Conservation (phyloP, 805 yeast species). For the Kazachstania taianensis region DNA sequence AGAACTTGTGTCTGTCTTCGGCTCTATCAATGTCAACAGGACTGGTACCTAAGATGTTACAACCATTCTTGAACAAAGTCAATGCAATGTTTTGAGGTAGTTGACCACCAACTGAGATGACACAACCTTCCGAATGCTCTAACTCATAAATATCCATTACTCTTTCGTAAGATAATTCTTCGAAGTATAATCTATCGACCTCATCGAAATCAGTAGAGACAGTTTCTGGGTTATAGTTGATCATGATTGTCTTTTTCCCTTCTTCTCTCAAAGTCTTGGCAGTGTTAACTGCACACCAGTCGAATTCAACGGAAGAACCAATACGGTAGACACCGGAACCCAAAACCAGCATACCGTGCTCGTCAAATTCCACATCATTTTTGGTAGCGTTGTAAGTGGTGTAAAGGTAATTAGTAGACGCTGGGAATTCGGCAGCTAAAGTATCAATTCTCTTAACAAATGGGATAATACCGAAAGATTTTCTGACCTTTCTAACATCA, state of each 20-base stretch:
- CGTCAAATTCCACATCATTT: constrained; percentile 77
- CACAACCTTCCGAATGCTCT: constrained; percentile 82
- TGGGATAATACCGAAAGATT: constrained; percentile 71
- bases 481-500: constrained; percentile 75
- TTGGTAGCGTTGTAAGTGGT: constrained; percentile 89
- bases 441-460: constrained; percentile 96
- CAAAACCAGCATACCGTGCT: constrained; percentile 84
- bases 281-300: constrained; percentile 98
- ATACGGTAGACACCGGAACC: constrained; percentile 99
- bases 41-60: constrained; percentile 84
- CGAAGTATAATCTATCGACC: constrained; percentile 94
- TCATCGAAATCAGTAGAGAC: constrained; percentile 98
- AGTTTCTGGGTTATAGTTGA: constrained; percentile 96
- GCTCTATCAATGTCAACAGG: constrained; percentile 95
- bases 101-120: constrained; percentile 97
- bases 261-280: constrained; percentile 85
- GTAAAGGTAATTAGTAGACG: constrained; percentile 88
- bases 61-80: constrained; percentile 66
- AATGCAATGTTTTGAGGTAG: constrained; percentile 95
- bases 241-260: constrained; percentile 88
- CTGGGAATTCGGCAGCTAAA: constrained; percentile 98
- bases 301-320: constrained; percentile 97
- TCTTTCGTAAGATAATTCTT: constrained; percentile 89
- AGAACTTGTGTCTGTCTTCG: constrained; percentile 96
- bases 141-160: constrained; percentile 95